Conservation (phyloP, 2,329 filamentous ascomycete genomes). For the Cryphonectria japonica region DNA sequence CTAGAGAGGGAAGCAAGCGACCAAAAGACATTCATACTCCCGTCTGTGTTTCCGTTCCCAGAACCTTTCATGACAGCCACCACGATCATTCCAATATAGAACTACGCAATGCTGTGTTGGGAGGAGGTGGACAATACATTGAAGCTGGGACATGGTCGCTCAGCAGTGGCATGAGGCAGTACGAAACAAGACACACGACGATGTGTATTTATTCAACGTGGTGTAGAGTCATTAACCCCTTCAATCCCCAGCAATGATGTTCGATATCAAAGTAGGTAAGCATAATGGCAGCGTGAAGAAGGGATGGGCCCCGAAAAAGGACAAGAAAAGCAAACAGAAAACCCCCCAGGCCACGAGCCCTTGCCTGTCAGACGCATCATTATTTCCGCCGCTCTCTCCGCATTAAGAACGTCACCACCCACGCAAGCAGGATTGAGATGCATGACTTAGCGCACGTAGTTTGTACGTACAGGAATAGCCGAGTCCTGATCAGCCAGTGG, state of each 20-base stretch:
- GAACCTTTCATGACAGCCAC: neutral
- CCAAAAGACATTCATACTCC: neutral
- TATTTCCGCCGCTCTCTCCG: neutral
- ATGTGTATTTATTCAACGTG: too few species aligned
- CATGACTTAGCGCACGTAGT: neutral
- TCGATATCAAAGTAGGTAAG: neutral
- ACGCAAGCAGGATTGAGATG: neutral
- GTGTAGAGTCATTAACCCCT: too few species aligned
- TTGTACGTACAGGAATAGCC: neutral
- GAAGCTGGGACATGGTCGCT: too few species aligned
- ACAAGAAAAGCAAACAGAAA: too few species aligned
- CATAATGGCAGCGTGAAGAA: neutral
- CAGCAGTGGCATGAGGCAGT: too few species aligned
- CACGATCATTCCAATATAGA: neutral
- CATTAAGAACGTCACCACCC: neutral
- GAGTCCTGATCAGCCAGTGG: neutral
- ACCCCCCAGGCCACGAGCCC: neutral
- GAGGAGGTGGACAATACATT: rapidly evolving
- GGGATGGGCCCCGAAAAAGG: too few species aligned
- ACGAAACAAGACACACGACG: too few species aligned
- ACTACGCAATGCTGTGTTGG: neutral
- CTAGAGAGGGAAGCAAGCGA: neutral
- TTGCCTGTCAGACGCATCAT: neutral
- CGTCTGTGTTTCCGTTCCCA: neutral
- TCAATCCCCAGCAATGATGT: too few species aligned